Evolutionary conservation across 768 basidiomycete genomes (phyloP).

Genomic region (Lentinula guzmanii): DNA sequence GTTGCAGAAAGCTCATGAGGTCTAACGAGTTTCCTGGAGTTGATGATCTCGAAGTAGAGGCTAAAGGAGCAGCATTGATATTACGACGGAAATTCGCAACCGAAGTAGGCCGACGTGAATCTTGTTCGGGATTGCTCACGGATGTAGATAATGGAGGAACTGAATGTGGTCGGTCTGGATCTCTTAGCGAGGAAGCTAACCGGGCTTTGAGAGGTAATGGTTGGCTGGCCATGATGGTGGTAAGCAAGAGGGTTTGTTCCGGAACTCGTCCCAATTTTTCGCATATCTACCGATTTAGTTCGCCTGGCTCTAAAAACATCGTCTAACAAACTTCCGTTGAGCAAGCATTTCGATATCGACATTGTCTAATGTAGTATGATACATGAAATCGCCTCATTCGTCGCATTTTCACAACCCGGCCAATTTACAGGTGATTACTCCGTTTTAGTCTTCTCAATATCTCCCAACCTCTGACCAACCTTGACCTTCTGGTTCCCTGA

Average conservation of each 20-base stretch:
- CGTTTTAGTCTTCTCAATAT: conserved; percentile 24
- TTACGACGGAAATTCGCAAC: neutral
- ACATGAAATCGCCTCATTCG: neutral
- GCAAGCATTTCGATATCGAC: neutral
- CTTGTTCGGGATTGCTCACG: neutral
- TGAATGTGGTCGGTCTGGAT: neutral
- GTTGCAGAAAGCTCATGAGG: conserved; percentile 55
- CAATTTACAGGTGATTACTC: neutral
- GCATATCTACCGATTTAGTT: too few relatives aligned
- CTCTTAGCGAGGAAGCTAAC: neutral
- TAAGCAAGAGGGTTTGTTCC: neutral
- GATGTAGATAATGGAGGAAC: neutral
- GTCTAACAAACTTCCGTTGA: neutral
- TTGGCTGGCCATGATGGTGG: neutral
- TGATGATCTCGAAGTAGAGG: neutral
- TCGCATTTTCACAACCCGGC: too few relatives aligned
- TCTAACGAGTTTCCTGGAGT: conserved; percentile 36
- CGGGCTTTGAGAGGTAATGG: neutral
- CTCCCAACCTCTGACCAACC: conserved; percentile 80
- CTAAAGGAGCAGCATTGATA: neutral
- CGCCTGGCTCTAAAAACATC: too few relatives aligned
- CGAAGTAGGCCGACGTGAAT: neutral
- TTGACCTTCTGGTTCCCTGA: conserved; percentile 78
- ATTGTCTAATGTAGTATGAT: neutral
- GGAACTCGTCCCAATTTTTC: neutral